Evolutionary conservation across 2,329 filamentous ascomycete genomes (phyloP).

Genomic region (Gaeumannomyces tritici): DNA sequence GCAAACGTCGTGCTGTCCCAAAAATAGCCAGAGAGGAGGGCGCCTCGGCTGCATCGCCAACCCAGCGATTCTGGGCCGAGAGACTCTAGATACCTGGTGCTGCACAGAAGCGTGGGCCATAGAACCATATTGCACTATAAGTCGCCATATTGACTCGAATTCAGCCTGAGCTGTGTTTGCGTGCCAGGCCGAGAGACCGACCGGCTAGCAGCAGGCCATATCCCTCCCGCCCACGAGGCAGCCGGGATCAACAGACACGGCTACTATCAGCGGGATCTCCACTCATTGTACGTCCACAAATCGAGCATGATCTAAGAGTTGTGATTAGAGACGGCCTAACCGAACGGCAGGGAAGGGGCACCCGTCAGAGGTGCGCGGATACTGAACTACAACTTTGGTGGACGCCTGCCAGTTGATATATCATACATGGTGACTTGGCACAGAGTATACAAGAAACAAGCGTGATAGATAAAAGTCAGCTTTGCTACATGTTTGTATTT

Average conservation of each 20-base stretch:
- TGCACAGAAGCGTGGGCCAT: conserved; percentile 2
- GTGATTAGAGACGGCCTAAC: not conserved
- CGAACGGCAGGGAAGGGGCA: not conserved
- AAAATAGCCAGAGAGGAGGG: conserved; percentile 7
- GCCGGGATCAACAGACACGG: not conserved
- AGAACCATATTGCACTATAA: conserved; percentile 9
- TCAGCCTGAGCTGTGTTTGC: conserved; percentile 13
- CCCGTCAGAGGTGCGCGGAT: not conserved
- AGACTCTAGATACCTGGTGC: conserved; percentile 7
- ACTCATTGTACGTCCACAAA: not conserved
- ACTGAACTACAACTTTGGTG: not conserved
- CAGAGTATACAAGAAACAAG: not conserved
- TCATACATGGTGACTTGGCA: not conserved
- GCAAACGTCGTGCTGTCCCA: conserved; percentile 5
- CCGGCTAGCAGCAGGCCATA: not conserved
- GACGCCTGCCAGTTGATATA: not conserved
- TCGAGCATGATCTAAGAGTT: not conserved
- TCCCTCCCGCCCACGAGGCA: not conserved
- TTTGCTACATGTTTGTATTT: not conserved
- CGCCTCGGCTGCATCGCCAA: not conserved
- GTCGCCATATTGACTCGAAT: conserved; percentile 12
- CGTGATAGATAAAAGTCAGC: too few relatives aligned
- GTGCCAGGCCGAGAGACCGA: conserved; percentile 8
- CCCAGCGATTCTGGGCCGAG: not conserved
- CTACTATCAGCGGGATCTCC: not conserved